Evolutionary conservation across 768 basidiomycete genomes (phyloP).

Genomic region (Suillus hirtellus): DNA sequence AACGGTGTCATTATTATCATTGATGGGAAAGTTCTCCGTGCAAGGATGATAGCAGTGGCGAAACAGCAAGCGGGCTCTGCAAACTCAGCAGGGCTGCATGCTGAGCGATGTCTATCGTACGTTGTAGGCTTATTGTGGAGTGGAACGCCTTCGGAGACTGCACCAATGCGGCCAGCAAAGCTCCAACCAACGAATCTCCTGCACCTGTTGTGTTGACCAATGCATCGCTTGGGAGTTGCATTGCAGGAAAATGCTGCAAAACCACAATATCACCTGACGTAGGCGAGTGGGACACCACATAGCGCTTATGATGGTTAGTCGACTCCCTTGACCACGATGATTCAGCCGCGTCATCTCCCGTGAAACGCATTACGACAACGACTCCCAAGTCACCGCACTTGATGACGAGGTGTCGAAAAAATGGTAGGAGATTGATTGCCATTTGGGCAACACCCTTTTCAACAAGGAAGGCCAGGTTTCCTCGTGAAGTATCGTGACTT

Average conservation of each 20-base stretch:
- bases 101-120: conserved; percentile 58
- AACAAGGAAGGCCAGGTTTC: conserved; percentile 61
- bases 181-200: conserved; percentile 88
- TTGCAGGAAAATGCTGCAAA: conserved; percentile 73
- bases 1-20: neutral
- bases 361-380: conserved; percentile 58
- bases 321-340: conserved; percentile 54
- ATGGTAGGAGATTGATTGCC: conserved; percentile 80
- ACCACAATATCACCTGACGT: conserved; percentile 51
- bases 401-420: conserved; percentile 80
- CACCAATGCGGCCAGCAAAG: conserved; percentile 68
- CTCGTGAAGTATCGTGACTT: conserved; percentile 40
- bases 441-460: conserved; percentile 75
- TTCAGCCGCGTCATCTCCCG: conserved; percentile 36
- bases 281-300: conserved; percentile 52
- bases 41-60: conserved; percentile 52
- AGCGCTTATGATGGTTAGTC: conserved; percentile 48
- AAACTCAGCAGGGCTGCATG: conserved; percentile 63
- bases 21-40: neutral
- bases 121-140: conserved; percentile 44
- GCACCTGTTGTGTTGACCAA: conserved; percentile 84
- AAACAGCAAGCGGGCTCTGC: conserved; percentile 60
- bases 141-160: conserved; percentile 44
- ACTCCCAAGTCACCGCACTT: conserved; percentile 80
- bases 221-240: conserved; percentile 36